Conservation (phyloP, 2,329 filamentous ascomycete species). For the Onygenales sp. region DNA sequence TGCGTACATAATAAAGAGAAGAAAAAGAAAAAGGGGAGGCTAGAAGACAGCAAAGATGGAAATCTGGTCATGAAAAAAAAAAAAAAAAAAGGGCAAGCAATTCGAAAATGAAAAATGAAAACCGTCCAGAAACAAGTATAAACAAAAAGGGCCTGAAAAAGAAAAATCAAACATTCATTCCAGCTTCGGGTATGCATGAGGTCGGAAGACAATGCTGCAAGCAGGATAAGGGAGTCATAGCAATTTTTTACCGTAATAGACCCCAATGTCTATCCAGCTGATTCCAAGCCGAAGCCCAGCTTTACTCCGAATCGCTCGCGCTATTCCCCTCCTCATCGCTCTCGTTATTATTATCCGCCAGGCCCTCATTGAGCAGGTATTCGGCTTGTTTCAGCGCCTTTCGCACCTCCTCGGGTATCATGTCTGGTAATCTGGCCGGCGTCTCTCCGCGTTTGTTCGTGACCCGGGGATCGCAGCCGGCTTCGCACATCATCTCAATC, state of each 20-base stretch:
- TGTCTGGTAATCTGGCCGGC: conserved; percentile 34
- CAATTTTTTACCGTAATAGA: no score
- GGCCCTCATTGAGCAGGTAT: conserved; percentile 37
- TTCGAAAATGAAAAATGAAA: not conserved
- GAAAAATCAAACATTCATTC: not conserved
- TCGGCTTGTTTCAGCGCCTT: conserved; percentile 34
- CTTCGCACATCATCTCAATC: conserved; percentile 41
- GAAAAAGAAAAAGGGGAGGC: conserved; percentile 4
- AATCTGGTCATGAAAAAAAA: not conserved
- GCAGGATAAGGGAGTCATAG: no score
- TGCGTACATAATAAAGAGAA: not conserved
- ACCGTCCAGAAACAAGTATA: not conserved
- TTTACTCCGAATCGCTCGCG: conserved; percentile 23
- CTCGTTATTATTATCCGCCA: conserved; percentile 27
- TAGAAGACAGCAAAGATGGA: not conserved
- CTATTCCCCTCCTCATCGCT: conserved; percentile 20
- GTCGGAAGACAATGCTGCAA: no score
- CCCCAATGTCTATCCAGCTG: not conserved
- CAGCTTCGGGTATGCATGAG: no score
- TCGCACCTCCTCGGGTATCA: conserved; percentile 33
- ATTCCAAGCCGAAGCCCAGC: not conserved
- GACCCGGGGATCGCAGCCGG: conserved; percentile 39
- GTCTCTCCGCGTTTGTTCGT: conserved; percentile 40
- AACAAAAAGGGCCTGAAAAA: not conserved
- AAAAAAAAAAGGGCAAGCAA: not conserved